These are phyloP conservation scores for Berberis vulgaris DNA, from an alignment of 164 flowering plant genomes.

Conservation along the genomic window DNA sequence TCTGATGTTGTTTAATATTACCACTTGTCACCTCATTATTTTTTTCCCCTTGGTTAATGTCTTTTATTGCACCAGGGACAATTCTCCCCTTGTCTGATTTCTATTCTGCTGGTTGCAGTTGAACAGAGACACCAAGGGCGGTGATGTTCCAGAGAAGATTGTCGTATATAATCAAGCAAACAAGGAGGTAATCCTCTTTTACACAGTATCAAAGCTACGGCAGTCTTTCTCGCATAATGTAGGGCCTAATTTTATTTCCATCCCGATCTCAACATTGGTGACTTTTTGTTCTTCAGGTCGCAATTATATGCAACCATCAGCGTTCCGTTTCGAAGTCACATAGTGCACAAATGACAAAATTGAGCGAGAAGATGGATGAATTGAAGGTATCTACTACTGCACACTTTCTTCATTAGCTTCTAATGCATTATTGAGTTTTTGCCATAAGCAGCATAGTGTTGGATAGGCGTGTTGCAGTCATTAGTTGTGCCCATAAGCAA, in stretches of 20 bases:
- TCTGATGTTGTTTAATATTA: no score
- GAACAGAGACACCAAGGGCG: slow-evolving; percentile 48
- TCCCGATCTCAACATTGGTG: neutral
- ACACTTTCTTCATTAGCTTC: neutral
- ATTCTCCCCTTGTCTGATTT: neutral
- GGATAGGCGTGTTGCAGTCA: neutral
- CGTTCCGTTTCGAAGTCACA: slow-evolving; percentile 86
- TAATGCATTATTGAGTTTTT: neutral
- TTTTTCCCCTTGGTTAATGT: no score
- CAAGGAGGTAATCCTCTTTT: slow-evolving; percentile 54
- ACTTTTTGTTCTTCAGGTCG: slow-evolving; percentile 51
- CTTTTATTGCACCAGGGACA: no score
- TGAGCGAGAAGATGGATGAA: slow-evolving; percentile 68
- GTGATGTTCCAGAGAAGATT: slow-evolving; percentile 61
- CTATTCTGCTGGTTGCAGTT: slow-evolving; percentile 39
- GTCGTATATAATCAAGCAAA: slow-evolving; percentile 74
- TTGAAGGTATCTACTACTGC: slow-evolving; percentile 45
- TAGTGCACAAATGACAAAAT: slow-evolving; percentile 55
- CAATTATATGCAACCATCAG: slow-evolving; percentile 98
- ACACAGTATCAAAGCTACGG: neutral
- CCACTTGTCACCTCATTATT: no score
- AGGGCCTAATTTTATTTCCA: neutral
- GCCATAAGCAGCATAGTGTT: neutral
- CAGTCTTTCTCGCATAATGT: neutral
- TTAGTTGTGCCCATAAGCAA: no score